Base-by-base conservation (phyloP, 768 basidiomycete genomes). In the Auriculariales sp. region DNA sequence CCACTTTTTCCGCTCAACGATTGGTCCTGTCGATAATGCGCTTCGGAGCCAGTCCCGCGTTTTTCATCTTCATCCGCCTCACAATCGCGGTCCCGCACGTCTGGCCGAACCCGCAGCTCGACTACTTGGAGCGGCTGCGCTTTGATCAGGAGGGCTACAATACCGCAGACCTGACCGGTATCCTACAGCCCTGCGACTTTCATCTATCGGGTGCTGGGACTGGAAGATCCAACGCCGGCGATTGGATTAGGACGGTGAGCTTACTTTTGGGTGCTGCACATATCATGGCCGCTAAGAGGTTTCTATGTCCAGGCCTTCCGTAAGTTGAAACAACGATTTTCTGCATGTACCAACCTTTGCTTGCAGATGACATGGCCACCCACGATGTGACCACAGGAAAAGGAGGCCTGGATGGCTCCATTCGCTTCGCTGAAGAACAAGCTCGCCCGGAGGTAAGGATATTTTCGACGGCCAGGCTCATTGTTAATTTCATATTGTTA, bases 401-500 rank as follows among this genome's bases (percentile, higher is more conserved):
- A 1, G 74, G 73, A 19, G 73, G 74, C n/a, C 42, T 76, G 49
- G 74, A 76, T 52, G 70, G 68, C 17, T 73, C 71, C 6, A 65
- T 76, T 51, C 67, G 62, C 19, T 73, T 71, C 49, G 4, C 4
- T 7, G 39, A 44, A 24, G 74, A 76, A 56, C 63, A 70, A n/a
- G 62, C 60, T 45, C 59, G 70, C 39, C 9, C 60, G 7, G 72
- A 70, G 63, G 39, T 44, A 36, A 10, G 7, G 35, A 36, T 36
- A 7, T 19, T 36, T 17, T 12, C 14, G 6, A 75, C 74, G 56
- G 67, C 70, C 52, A 71, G 72, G 59, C 62, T 33, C 73, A 70
- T 48, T 71, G 62, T 67, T 52, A 69, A 7, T 12, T 4, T 12
- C 4, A 52, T 68, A 71, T 73, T 49, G 61, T 63, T 19, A 36